Conservation (phyloP, 352 stramenopile genomes). For the Phytophthora tentaculata region DNA sequence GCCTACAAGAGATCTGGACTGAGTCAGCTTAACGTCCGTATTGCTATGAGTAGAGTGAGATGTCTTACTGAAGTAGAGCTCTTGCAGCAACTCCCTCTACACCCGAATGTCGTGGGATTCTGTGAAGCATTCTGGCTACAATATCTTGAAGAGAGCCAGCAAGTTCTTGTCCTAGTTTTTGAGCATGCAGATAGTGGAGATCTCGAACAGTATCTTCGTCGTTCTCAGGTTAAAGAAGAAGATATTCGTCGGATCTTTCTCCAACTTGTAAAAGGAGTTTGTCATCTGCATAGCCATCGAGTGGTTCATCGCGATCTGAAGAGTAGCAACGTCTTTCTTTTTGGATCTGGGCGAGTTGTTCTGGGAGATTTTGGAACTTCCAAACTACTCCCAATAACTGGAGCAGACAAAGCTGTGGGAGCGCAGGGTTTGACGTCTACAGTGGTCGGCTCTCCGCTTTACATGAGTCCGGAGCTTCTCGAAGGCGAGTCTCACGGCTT, state of each 20-base stretch:
- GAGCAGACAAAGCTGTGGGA: constrained; percentile 1
- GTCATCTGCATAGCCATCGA: constrained; percentile 59
- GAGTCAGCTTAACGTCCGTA: background rate
- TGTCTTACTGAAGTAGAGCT: constrained; percentile 62
- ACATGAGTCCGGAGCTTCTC: constrained; percentile 82
- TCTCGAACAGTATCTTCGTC: constrained; percentile 50
- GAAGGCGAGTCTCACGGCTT: constrained; percentile 62
- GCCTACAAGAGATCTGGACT: background rate
- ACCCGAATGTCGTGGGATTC: constrained; percentile 65
- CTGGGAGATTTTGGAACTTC: constrained; percentile 78
- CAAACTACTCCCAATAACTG: constrained; percentile 42
- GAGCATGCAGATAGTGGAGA: constrained; percentile 76
- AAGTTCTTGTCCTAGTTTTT: constrained; percentile 59
- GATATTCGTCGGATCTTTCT: constrained; percentile 42
- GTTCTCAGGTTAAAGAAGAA: constrained; percentile 9
- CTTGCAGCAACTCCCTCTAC: constrained; percentile 47
- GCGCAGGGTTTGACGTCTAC: constrained; percentile 43
- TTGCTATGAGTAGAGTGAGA: constrained; percentile 23
- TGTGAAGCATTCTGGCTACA: constrained; percentile 60
- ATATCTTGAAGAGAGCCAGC: constrained; percentile 4
- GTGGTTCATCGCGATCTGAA: constrained; percentile 90
- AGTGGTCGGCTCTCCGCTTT: constrained; percentile 70
- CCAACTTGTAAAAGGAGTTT: constrained; percentile 89
- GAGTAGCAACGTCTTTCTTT: constrained; percentile 85
- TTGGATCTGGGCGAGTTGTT: constrained; percentile 78